A percentile compares a stretch with the other conserved stretches of the same genome.
Conservation (phyloP, 768 basidiomycete species). For the Amanita inopinata region DNA sequence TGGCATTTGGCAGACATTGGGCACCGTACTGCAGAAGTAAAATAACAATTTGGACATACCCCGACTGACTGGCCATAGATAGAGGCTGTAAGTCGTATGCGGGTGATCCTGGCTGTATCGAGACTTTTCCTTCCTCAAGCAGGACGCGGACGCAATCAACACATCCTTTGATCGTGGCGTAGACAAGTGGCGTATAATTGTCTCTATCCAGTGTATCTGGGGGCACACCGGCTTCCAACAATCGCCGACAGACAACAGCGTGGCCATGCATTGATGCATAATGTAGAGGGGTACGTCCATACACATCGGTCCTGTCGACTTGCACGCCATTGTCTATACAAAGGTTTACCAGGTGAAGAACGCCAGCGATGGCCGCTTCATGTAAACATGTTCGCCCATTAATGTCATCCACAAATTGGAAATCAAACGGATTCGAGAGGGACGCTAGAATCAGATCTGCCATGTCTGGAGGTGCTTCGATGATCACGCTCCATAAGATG, state of each 20-base stretch:
- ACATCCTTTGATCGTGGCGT: conserved; percentile 82
- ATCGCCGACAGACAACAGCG: conserved; percentile 57
- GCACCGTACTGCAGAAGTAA: conserved; percentile 74
- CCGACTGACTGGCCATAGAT: conserved; percentile 84
- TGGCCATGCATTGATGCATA: conserved; percentile 95
- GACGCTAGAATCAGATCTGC: conserved; percentile 68
- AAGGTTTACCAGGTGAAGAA: conserved; percentile 63
- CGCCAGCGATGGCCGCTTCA: conserved; percentile 84
- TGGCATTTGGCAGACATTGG: conserved; percentile 73
- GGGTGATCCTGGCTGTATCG: conserved; percentile 45
- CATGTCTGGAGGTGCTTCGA: conserved; percentile 67
- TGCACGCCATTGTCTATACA: conserved; percentile 69
- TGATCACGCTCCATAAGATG: conserved; percentile 90
- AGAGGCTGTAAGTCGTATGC: conserved; percentile 75
- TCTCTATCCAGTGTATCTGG: conserved; percentile 78
- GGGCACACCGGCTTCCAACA: conserved; percentile 60
- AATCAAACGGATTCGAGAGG: conserved; percentile 68
- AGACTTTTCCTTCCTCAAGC: conserved; percentile 59
- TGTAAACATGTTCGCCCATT: conserved; percentile 92
- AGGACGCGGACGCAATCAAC: conserved; percentile 79
- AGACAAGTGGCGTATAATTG: conserved; percentile 89
- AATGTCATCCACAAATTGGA: conserved; percentile 90
- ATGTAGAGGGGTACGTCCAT: conserved; percentile 89
- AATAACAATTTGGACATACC: conserved; percentile 74
- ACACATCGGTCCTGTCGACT: conserved; percentile 73